Conservation (phyloP, 2,329 filamentous ascomycete species). For the Rhinocladiella similis region DNA sequence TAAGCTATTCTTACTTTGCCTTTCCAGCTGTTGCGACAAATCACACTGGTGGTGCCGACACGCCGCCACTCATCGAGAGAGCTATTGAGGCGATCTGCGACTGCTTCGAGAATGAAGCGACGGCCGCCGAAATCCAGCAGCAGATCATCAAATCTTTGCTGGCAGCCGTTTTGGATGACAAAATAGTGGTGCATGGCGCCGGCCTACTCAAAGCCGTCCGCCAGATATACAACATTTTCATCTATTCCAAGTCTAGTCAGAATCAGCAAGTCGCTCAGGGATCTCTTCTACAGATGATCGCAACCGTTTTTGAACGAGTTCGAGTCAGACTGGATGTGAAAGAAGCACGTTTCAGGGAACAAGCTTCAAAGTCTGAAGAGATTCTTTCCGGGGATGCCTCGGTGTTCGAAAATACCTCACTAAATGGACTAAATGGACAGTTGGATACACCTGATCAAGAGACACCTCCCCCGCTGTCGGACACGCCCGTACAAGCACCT, state of each 20-base stretch:
- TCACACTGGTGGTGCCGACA: constrained; percentile 42
- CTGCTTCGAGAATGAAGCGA: constrained; percentile 96
- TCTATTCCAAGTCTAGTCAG: constrained; percentile 87
- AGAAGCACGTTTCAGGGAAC: constrained; percentile 64
- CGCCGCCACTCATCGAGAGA: constrained; percentile 82
- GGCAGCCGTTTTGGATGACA: constrained; percentile 95
- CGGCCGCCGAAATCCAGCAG: constrained; percentile 85
- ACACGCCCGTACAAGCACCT: constrained; percentile 27
- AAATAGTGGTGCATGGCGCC: constrained; percentile 96
- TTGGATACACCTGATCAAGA: constrained; percentile 35
- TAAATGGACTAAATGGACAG: constrained; percentile 31
- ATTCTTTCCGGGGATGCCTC: constrained; percentile 23
- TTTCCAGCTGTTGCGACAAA: constrained; percentile 57
- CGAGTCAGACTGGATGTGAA: constrained; percentile 84
- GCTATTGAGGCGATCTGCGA: constrained; percentile 99
- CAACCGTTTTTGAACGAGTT: constrained; percentile 94
- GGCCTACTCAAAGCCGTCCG: constrained; percentile 94
- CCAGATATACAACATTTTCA: constrained; percentile 98
- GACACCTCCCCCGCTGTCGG: constrained; percentile 53
- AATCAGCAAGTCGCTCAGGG: constrained; percentile 98
- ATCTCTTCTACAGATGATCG: constrained; percentile 96
- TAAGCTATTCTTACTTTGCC: constrained; percentile 98
- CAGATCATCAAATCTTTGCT: constrained; percentile 97
- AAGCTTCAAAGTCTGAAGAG: constrained; percentile 33
- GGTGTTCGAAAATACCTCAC: constrained; percentile 32